Conservation (phyloP, 495 filamentous ascomycete species). For the Margaritispora aquatica region DNA sequence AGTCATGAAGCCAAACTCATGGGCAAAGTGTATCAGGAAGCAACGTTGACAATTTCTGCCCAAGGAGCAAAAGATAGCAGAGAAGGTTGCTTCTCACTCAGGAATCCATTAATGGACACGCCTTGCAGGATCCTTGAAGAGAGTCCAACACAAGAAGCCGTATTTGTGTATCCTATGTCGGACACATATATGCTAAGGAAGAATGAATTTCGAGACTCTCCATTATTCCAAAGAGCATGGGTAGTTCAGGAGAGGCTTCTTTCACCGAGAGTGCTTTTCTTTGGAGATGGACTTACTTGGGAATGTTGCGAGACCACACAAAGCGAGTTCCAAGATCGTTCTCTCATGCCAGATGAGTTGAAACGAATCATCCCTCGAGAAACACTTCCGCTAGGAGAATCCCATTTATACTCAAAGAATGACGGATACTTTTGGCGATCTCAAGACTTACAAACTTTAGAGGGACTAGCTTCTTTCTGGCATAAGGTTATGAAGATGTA, state of each 20-base stretch:
- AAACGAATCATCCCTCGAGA: neutral
- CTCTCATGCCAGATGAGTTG: neutral
- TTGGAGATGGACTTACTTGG: slow-evolving; percentile 14
- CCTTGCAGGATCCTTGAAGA: neutral
- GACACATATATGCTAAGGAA: neutral
- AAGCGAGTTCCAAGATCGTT: neutral
- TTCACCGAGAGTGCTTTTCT: slow-evolving; percentile 9
- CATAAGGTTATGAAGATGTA: neutral
- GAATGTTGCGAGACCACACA: slow-evolving; percentile 3
- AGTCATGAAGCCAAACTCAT: neutral
- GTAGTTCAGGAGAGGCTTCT: slow-evolving; percentile 18
- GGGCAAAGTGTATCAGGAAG: neutral
- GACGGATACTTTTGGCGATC: neutral
- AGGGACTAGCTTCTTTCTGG: neutral
- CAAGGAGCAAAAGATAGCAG: neutral
- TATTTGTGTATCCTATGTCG: neutral
- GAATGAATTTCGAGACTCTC: neutral
- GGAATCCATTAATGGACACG: neutral
- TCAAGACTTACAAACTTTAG: neutral
- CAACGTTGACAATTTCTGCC: slow-evolving; percentile 7
- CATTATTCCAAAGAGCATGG: slow-evolving; percentile 8
- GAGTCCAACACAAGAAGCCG: neutral
- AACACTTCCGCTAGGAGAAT: neutral
- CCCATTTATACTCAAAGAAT: neutral
- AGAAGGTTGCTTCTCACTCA: neutral